Evolutionary conservation across 345 rosid genomes (phyloP), one percentile per base, ranked within the genome.

Genomic region (Cardamine resedifolia): DNA sequence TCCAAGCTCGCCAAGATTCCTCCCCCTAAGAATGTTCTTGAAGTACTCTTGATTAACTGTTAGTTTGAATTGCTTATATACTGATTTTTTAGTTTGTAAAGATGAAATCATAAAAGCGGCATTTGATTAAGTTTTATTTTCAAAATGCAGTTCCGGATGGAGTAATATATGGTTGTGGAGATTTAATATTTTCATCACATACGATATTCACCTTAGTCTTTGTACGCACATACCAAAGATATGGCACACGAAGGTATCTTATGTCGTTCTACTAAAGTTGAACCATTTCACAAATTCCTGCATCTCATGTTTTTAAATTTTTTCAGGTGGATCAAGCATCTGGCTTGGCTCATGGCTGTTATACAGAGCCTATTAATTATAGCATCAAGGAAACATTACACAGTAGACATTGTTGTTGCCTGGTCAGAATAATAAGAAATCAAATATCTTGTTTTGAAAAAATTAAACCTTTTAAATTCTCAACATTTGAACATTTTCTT

Each of bases 181-280:
- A 91, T 81, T 64, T 91, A 83, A 89, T 91, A 30, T 91, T 91
- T 77, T 91, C 97, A 50, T 91, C 97, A n/a, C 97, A 91, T 83
- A 91, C 84, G 83, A 91, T 87, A 75, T 89, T 91, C 62, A 83
- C 84, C 19, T 74, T 91, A 12, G 88, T 84, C n/a, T 91, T 91
- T 75, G 92, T 89, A 44, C 86, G 80, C 47, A 82, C 92, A 11
- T 91, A 86, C 78, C 90, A 88, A 73, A 86, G 84, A 77, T 83
- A 86, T 63, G 96, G 96, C 62, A 73, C 81, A 39, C 62, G 48
- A 78, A 88, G 92, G 97, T 89, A 2, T 44, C 38, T 10, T 14
- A 26, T 44, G 15, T 18, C 0, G 0, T 51, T 60, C 47, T 15
- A 20, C 56, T 15, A 11, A 48, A 23, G 26, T 33, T 50, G 4